These are phyloP conservation scores for Sporormia fimetaria DNA, from an alignment of 495 filamentous ascomycete genomes.

Conservation along the genomic window DNA sequence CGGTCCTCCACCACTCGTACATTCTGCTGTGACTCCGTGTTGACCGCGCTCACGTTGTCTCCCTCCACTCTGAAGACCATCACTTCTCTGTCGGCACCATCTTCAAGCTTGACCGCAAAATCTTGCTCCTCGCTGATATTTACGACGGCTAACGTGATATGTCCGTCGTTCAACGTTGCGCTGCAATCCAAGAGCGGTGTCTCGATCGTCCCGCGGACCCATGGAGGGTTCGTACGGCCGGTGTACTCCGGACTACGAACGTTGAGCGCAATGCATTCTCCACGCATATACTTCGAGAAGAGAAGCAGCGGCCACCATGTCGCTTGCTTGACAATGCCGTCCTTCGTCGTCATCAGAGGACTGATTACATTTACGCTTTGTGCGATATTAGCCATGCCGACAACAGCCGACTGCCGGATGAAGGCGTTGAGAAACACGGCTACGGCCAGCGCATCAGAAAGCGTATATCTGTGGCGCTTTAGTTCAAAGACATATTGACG, in stretches of 20 bases:
- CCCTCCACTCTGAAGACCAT: slow-evolving; percentile 52
- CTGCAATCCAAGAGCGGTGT: slow-evolving; percentile 63
- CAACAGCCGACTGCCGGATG: slow-evolving; percentile 56
- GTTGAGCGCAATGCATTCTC: slow-evolving; percentile 51
- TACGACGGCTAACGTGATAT: slow-evolving; percentile 53
- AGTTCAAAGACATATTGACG: slow-evolving; percentile 50
- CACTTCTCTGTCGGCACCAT: slow-evolving; percentile 37
- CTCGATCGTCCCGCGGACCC: slow-evolving; percentile 52
- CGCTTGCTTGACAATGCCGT: slow-evolving; percentile 56
- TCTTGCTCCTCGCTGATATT: slow-evolving; percentile 52
- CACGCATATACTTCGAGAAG: slow-evolving; percentile 65
- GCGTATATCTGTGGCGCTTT: slow-evolving; percentile 49
- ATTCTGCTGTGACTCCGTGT: slow-evolving; percentile 48
- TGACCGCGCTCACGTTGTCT: slow-evolving; percentile 41
- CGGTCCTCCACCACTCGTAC: slow-evolving; percentile 48
- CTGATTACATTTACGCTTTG: slow-evolving; percentile 71
- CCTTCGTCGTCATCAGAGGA: slow-evolving; percentile 57
- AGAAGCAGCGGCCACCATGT: slow-evolving; percentile 69
- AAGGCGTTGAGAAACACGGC: slow-evolving; percentile 68
- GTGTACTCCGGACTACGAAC: slow-evolving; percentile 48
- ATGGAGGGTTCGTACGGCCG: slow-evolving; percentile 52
- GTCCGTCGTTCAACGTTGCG: slow-evolving; percentile 51
- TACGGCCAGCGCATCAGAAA: slow-evolving; percentile 66
- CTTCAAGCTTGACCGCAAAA: slow-evolving; percentile 46
- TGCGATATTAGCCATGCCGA: slow-evolving; percentile 75